Base-by-base conservation (phyloP, 148 eudicot genomes). In the Rhododendron mucronatum region DNA sequence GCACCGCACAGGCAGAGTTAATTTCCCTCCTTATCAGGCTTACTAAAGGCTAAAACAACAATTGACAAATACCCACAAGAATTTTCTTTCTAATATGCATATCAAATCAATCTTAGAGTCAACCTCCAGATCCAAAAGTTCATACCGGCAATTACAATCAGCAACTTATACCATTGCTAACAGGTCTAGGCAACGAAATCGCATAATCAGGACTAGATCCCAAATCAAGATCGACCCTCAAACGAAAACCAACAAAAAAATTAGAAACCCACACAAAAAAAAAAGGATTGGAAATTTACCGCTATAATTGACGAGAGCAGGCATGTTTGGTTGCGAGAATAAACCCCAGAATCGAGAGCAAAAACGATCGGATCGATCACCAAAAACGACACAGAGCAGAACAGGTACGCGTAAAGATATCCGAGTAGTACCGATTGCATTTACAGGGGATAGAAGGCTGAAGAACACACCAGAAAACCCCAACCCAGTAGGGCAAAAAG, bases 301-400 rank as follows among this genome's bases (percentile, higher is more conserved):
- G 81, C 92, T 89, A 88, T 94, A 95, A 89, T 96, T 92, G 87
- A 96, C 90, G 88, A 95, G 92, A 55, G 93, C 88, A 61, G 98
- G 92, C 99, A 96, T 96, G 89, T 86, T 51, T 88, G 86, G 78
- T 83, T 6, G 44, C 13, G 59, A 55, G 57, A 7, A 73, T 53
- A 86, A 92, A 78, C 47, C 80, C 81, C 83, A 83, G 21, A 39
- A 88, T 48, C 47, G 44, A 86, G 81, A 75, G 85, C 86, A 75
- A 87, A 90, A 86, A 88, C 55, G 87, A 87, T 39, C 75, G 47
- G 84, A 90, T 48, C 51, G 79, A 83, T 75, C 87, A 90, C 88
- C 88, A 88, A 85, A 88, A 88, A 86, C 87, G 78, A 57, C 80
- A 83, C 65, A 85, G 84, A 30, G 41, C 44, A 83, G 75, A 73